Base-by-base conservation (phyloP, 1,284 basidiomycete genomes). In the Apiotrichum veenhuisii region DNA sequence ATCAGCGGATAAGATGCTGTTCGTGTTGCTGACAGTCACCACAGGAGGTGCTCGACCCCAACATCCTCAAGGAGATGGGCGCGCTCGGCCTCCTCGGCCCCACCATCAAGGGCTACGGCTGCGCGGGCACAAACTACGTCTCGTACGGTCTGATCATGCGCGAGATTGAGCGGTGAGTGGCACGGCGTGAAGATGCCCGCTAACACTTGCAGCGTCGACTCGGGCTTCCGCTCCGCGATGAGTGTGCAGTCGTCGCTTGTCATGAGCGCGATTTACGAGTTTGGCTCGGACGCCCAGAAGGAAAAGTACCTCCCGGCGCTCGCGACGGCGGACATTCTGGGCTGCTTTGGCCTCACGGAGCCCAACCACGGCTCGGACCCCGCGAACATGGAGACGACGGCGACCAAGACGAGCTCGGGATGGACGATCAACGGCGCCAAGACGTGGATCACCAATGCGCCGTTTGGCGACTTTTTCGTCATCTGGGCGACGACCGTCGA, bases 281-380 rank as follows among this genome's bases (percentile, higher is more conserved):
- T 95, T 73, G 94, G 95, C 2, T 85, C 85, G 0, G 87, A 92
- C 27, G 85, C 84, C 38, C 92, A 98, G 77, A 95, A 94, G 79
- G 88, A 92, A 68, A 89, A 88, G 71, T 98, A 88, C 70, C 82
- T 98, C 3, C 94, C 93, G 42, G 38, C 30, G 50, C 58, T 63
- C 8, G 52, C 43, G 11, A 48, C 26, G 5, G 46, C 46, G 11
- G 44, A 53, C 15, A 52, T 22, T 30, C 50, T 95, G 53, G 95
- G 95, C 23, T 95, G 92, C 71, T 98, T 98, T 72, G 92, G 94
- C 20, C 79, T 98, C 37, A 98, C 94, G 1, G 95, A 98, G 78
- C 91, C 95, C 1, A 94, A 97, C 69, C 93, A 97, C 72, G 95
- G 95, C 22, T 94, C 91, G 1, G 93, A 97, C 70, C 93, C 93